Base-by-base conservation (phyloP, 2,329 filamentous ascomycete genomes). In the Verticillium longisporum region DNA sequence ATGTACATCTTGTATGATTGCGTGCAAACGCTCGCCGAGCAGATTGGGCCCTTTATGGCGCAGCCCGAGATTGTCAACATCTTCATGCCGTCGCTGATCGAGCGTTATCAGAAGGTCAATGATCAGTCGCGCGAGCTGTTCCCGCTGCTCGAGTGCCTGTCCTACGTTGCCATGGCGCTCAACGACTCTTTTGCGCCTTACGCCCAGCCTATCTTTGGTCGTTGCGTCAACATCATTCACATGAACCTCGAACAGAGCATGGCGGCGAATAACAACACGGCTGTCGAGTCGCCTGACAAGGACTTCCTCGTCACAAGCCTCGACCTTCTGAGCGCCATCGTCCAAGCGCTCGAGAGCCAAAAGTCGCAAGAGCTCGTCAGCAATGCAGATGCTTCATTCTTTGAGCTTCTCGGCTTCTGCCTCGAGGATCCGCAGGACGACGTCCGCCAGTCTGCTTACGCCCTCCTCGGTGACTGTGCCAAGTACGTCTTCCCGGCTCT, bases 1-100 rank as follows among this genome's bases (percentile, higher is more conserved):
- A 97, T 98, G 87, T 97, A 96, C 78, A 96, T 98, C 60, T 85
- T 99, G 37, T 99, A 99, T 78, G 95, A 99, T 77, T 98, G 95
- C 74, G 91, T 99, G 37, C 95, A 99, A 77, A 99, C 95, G 0
- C 80, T 99, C 61, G 95, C 95, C 3, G 95, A 99, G 74, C 89
- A 92, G 70, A 89, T 98, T 60, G 92, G 92, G 10, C 87, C 88
- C 6, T 86, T 89, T 37, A 81, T 99, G 66, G 89, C 92, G n/a
- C 83, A 86, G 63, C 89, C 89, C 6, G 85, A 93, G 59, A 84
- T 97, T n/a, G 87, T 93, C 50, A 84, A 89, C 64, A 83, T 92
- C 67, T 82, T 99, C 62, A 98, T 99, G 94, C 93, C 95, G 31
- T 91, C 92, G 13, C 82, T 99, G 55, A 93, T 97, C 66, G 82